Evolutionary conservation across 768 basidiomycete genomes (phyloP), one percentile per base, ranked within the genome.

Genomic region (Hebeloma cylindrosporum): DNA sequence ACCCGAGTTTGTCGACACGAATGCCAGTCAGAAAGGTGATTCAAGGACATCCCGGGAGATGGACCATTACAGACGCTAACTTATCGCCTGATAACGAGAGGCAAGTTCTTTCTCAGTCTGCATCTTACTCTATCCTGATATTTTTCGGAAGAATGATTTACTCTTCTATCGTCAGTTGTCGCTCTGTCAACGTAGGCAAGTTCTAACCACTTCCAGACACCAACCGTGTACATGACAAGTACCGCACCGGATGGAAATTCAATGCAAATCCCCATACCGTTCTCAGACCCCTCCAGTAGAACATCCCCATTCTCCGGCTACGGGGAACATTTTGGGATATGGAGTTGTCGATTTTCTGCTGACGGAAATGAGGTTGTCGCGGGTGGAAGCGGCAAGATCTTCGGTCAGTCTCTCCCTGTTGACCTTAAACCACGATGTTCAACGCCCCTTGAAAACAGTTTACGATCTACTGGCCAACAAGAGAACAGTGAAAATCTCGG

Each of bases 61-160:
- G 93, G 94, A 96, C 94, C 0, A 89, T 98, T 45, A 97, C 93
- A 5, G 96, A 97, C 66, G 88, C 88, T 16, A 91, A 96, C 64
- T 71, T 93, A 14, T 93, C 90, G 48, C 83, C 85, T 1, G 85
- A 93, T 59, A 93, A 93, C 52, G 84, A 93, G 68, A 83, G 87
- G 83, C 83, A 44, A n/a, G n/a, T n/a, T n/a, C 18, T 14, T 14
- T 31, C 6, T 7, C 23, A 58, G 56, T 67, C 22, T 42, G 8
- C 25, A 3, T 3, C 25, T 2, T 26, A 13, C 13, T 36, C 26
- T 14, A 17, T 13, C 29, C 13, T 30, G 14, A 29, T 38, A 28
- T 33, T 11, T 28, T 51, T 11, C 43, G 52, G 27, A 47, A 93
- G 93, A 60, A 84, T 97, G 70, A 91, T 96, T 42, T 97, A 97